A percentile compares a stretch with the other conserved stretches of the same genome.
phyloP scores from a whole-genome alignment of 2,329 filamentous ascomycete species.

The Coleophoma eucalyptorum region DNA sequence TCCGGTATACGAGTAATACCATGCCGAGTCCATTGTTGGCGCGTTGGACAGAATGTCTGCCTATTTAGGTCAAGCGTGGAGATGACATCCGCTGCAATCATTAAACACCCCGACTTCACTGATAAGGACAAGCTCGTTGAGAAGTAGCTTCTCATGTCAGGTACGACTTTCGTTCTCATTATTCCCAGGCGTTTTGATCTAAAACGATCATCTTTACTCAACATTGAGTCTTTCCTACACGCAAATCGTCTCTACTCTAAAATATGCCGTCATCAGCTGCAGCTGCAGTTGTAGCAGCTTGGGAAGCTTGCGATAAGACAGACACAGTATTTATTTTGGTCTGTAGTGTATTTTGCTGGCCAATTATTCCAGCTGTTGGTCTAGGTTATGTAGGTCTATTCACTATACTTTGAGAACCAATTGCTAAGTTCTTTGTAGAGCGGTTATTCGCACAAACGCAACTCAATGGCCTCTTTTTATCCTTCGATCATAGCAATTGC shows the following conservation, averaged over 20 bases:
- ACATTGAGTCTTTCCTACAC: no score
- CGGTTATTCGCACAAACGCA: conserved; percentile 58
- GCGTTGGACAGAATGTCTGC: neutral
- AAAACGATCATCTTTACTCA: neutral
- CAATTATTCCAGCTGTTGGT: conserved; percentile 65
- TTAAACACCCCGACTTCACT: neutral
- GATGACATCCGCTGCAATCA: neutral
- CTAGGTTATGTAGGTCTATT: conserved; percentile 47
- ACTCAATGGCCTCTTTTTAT: conserved; percentile 58
- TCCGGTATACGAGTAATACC: no score
- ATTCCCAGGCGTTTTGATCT: neutral
- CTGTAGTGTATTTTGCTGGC: conserved; percentile 57
- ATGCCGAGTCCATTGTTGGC: no score
- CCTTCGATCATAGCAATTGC: conserved; percentile 54
- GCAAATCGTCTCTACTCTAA: no score
- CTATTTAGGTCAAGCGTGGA: neutral
- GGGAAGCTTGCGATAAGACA: conserved; percentile 46
- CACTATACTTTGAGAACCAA: neutral
- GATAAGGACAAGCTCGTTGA: neutral
- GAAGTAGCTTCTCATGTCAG: neutral
- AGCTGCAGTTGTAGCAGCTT: conserved; percentile 37
- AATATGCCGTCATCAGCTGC: conserved; percentile 4
- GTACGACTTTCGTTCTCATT: neutral
- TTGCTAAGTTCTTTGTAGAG: conserved; percentile 17
- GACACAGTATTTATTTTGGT: conserved; percentile 51